Conservation (phyloP, 177 flowering plant species). For the Vitis hybrid region DNA sequence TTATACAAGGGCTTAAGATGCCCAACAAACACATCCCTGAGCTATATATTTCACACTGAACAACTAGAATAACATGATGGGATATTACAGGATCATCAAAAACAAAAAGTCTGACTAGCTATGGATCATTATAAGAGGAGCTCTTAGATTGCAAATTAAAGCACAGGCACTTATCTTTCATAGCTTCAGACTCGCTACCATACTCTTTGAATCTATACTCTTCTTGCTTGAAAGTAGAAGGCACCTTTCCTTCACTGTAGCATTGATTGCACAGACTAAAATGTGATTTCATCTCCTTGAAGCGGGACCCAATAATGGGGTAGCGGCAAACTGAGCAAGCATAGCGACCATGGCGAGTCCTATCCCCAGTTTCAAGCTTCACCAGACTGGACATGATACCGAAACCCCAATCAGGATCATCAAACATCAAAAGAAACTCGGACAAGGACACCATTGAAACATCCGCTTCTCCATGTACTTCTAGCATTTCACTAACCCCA, state of each 20-base stretch:
- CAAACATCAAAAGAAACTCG: constrained; percentile 79
- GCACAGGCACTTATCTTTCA: constrained; percentile 85
- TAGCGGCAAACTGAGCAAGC: constrained; percentile 78
- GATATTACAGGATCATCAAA: constrained; percentile 31
- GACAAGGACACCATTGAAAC: constrained; percentile 54
- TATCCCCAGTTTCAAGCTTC: constrained; percentile 79
- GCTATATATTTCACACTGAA: constrained; percentile 43
- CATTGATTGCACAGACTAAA: constrained; percentile 86
- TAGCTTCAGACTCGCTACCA: constrained; percentile 72
- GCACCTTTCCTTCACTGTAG: constrained; percentile 97
- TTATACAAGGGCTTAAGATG: constrained; percentile 33
- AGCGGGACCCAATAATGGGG: constrained; percentile 89
- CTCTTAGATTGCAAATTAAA: constrained; percentile 52
- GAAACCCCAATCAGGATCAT: constrained; percentile 91
- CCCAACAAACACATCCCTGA: constrained; percentile 26
- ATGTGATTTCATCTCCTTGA: constrained; percentile 72
- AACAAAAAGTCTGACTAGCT: constrained; percentile 21
- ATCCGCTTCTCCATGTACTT: constrained; percentile 72
- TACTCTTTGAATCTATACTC: constrained; percentile 87
- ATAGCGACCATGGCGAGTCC: constrained; percentile 73
- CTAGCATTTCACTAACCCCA: constrained; percentile 77
- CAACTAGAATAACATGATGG: constrained; percentile 23
- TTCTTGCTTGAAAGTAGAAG: constrained; percentile 65
- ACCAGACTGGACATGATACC: constrained; percentile 72
- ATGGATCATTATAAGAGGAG: constrained; percentile 29